Conservation (phyloP, 2,329 filamentous ascomycete species). For the Fusarium lateritium region DNA sequence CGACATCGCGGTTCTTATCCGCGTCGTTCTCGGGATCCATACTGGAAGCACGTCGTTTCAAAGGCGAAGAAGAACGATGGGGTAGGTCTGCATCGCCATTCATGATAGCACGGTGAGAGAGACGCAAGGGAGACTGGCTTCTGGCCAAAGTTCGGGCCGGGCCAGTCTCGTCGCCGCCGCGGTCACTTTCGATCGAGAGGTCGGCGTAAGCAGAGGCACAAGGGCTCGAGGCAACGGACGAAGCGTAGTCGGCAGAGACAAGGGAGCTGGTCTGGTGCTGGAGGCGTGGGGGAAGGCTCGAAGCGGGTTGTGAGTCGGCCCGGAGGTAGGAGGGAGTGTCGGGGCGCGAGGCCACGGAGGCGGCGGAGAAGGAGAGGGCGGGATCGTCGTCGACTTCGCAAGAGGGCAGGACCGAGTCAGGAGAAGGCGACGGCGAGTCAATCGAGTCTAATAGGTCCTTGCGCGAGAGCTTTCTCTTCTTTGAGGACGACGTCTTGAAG, state of each 20-base stretch:
- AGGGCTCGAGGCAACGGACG: conserved; percentile 71
- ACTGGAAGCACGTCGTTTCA: conserved; percentile 75
- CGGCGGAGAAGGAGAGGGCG: conserved; percentile 65
- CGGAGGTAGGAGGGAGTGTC: conserved; percentile 59
- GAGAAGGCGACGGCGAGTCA: conserved; percentile 56
- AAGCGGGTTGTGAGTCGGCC: conserved; percentile 62
- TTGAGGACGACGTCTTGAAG: conserved; percentile 80
- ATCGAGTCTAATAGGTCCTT: conserved; percentile 59
- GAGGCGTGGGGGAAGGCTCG: conserved; percentile 67
- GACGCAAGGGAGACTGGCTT: conserved; percentile 68
- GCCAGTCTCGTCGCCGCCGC: conserved; percentile 63
- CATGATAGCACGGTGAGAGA: conserved; percentile 70
- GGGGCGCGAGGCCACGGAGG: conserved; percentile 57
- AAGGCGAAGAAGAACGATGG: conserved; percentile 74
- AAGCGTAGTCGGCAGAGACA: conserved; percentile 64
- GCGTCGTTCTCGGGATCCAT: conserved; percentile 67
- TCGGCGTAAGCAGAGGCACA: conserved; percentile 69
- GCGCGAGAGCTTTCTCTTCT: conserved; percentile 78
- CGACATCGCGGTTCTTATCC: conserved; percentile 61
- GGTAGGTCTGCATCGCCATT: conserved; percentile 70
- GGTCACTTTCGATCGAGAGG: conserved; percentile 70
- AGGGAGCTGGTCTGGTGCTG: conserved; percentile 62
- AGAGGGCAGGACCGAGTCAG: conserved; percentile 66
- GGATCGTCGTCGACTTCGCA: conserved; percentile 67
- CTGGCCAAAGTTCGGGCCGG: conserved; percentile 58